These are phyloP conservation scores for Termitomyces sp. DNA, from an alignment of 768 basidiomycete species.

Conservation along the genomic window DNA sequence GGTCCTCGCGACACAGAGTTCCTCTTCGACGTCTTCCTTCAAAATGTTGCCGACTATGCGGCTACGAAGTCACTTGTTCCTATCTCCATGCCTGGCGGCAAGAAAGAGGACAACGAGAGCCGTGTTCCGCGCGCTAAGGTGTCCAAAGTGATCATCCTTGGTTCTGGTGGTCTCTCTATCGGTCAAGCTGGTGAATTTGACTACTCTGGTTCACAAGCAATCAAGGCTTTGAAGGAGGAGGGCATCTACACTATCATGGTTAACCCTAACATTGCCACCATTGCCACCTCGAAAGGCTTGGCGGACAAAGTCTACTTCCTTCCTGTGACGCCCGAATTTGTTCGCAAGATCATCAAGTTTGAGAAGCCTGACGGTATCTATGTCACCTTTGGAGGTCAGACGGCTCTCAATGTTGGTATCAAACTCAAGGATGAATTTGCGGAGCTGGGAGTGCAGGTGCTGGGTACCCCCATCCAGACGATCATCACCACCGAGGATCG, in stretches of 20 bases:
- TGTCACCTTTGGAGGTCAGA: slow-evolving; percentile 98
- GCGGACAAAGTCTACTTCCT: slow-evolving; percentile 99
- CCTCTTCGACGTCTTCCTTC: slow-evolving; percentile 96
- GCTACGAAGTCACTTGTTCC: slow-evolving; percentile 51
- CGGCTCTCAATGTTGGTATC: slow-evolving; percentile 94
- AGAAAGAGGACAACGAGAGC: slow-evolving; percentile 77
- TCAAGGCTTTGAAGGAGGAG: slow-evolving; percentile 98
- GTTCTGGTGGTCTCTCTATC: slow-evolving; percentile 96
- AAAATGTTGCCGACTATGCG: slow-evolving; percentile 76
- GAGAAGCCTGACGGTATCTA: slow-evolving; percentile 99
- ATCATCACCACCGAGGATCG: slow-evolving; percentile 97
- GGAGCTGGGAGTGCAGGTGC: slow-evolving; percentile 83
- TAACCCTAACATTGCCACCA: slow-evolving; percentile 99
- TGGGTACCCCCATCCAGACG: slow-evolving; percentile 96
- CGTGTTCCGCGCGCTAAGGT: slow-evolving; percentile 72
- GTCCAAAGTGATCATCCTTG: slow-evolving; percentile 93
- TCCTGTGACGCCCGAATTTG: slow-evolving; percentile 96
- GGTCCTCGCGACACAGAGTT: slow-evolving; percentile 99
- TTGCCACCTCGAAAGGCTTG: slow-evolving; percentile 94
- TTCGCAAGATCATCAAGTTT: slow-evolving; percentile 96
- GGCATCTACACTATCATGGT: slow-evolving; percentile 99
- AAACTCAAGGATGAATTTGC: slow-evolving; percentile 97
- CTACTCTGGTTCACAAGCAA: slow-evolving; percentile 98
- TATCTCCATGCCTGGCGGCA: slow-evolving; percentile 74
- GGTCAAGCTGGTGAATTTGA: slow-evolving; percentile 99